Percentiles rank a stretch among this genome's conserved stretches.
phyloP scores from a whole-genome alignment of 1,284 basidiomycete genomes.

The Ganoderma leucocontextum region DNA sequence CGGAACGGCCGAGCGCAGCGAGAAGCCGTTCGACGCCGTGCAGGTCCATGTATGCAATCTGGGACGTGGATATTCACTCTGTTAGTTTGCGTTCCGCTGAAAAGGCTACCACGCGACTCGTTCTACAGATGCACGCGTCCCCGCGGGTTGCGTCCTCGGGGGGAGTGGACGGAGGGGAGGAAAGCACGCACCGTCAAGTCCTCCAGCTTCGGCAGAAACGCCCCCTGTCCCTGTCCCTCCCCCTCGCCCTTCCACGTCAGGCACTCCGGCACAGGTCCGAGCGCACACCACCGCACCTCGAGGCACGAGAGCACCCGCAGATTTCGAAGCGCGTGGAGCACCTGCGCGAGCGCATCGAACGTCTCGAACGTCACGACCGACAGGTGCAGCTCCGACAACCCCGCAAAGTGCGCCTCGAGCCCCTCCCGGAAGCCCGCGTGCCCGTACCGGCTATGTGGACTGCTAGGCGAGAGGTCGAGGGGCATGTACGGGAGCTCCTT shows the following conservation, averaged over 20 bases:
- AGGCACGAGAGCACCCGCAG: conserved; percentile 2
- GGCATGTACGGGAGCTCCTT: background rate
- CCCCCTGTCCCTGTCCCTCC: background rate
- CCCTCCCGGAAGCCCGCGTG: background rate
- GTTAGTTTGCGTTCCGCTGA: background rate
- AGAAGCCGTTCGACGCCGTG: background rate
- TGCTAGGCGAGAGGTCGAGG: background rate
- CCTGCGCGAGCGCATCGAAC: background rate
- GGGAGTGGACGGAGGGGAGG: background rate
- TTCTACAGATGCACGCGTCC: background rate
- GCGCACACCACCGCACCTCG: background rate
- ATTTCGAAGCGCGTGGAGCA: background rate
- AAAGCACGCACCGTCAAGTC: conserved; percentile 4
- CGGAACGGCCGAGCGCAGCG: background rate
- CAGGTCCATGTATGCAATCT: background rate
- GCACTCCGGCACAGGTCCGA: background rate
- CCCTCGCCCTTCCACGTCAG: background rate
- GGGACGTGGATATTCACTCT: background rate
- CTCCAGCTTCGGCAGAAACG: background rate
- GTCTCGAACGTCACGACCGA: conserved; percentile 2
- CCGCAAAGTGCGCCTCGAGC: background rate
- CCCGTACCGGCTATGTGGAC: too few species aligned
- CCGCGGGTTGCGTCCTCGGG: background rate
- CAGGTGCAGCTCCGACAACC: background rate
- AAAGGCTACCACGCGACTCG: background rate